Conservation (phyloP, 208 protist species). For the Acanthamoeba lenticulata region DNA sequence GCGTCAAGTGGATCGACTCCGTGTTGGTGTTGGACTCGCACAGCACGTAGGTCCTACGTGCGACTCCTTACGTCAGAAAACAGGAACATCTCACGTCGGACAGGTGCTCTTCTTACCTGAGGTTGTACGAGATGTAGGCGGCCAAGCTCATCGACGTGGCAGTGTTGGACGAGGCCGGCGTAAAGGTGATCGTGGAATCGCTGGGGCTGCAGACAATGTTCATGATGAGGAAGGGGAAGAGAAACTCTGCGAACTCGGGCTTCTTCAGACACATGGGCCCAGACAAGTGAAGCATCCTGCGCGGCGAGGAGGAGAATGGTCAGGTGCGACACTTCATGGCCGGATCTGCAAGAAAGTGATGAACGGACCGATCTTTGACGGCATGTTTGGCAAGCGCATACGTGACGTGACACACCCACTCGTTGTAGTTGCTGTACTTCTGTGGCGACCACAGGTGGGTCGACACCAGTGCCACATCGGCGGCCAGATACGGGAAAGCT, state of each 20-base stretch:
- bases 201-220: conserved; percentile 41
- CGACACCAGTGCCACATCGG: not conserved
- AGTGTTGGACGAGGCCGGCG: not conserved
- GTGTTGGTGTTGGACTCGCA: conserved; percentile 40
- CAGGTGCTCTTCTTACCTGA: too few species aligned
- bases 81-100: too few species aligned
- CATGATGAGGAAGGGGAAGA: conserved; percentile 68
- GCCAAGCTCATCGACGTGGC: not conserved
- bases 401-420: conserved; percentile 53
- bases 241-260: conserved; percentile 67
- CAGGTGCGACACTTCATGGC: too few species aligned
- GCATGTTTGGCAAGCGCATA: conserved; percentile 5
- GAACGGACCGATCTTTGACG: not conserved
- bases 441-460: conserved; percentile 45
- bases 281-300: conserved; percentile 60
- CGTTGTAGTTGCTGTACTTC: conserved; percentile 50
- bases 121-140: conserved; percentile 51
- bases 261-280: conserved; percentile 63
- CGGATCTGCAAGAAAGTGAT: not conserved
- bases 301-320: not conserved
- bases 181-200: not conserved
- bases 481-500: not conserved
- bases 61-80: too few species aligned
- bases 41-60: conserved; percentile 41
- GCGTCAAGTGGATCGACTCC: conserved; percentile 46